Conservation (phyloP, 345 rosid species). For the sweet orange (Citrus sinensis) region DVS_A1.0 CM039167.1:8682501-8683000, state of each 20-base stretch:
- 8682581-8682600: not conserved
- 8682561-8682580: not conserved
- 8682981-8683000: constrained; percentile 1
- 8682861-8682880: constrained; percentile 76
- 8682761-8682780: not conserved
- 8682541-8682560: not conserved
- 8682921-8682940: constrained; percentile 86
- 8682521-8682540: not conserved
- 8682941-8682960: constrained; percentile 89
- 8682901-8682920: constrained; percentile 78
- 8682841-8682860: constrained; percentile 89
- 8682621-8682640: not conserved
- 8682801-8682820: not conserved
- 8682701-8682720: not conserved
- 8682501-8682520: not conserved
- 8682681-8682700: not conserved
- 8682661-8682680: not conserved
- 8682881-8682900: constrained; percentile 70
- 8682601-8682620: not conserved
- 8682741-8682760: not conserved
- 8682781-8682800: not conserved
- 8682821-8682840: constrained; percentile 19
- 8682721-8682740: not conserved
- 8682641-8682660: not conserved
- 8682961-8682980: constrained; percentile 53